These are phyloP conservation scores for Zasmidium citrigriseum DNA, from an alignment of 2,329 filamentous ascomycete genomes.

Conservation along the genomic window DNA sequence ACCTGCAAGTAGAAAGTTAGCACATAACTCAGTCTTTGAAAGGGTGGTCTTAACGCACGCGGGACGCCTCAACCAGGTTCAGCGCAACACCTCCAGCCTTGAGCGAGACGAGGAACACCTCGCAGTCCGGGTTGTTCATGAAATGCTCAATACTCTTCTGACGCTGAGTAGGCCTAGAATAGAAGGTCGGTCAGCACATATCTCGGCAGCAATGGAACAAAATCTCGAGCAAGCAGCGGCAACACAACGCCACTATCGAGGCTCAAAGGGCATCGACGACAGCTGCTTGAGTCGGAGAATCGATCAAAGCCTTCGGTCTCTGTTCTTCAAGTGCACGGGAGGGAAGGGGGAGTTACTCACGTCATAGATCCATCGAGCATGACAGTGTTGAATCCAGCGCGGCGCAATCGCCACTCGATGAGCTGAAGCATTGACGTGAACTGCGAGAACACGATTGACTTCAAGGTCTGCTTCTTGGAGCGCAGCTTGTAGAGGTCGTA, in stretches of 20 bases:
- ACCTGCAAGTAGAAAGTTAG: no score
- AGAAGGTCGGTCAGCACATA: no score
- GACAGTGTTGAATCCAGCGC: slow-evolving; percentile 96
- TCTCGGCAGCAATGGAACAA: no score
- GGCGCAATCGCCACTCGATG: slow-evolving; percentile 92
- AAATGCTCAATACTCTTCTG: slow-evolving; percentile 94
- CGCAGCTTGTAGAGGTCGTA: slow-evolving; percentile 91
- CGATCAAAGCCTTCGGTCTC: no score
- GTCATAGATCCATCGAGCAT: slow-evolving; percentile 99
- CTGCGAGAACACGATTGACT: slow-evolving; percentile 96
- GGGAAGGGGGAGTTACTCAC: no score
- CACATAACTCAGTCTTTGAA: no score
- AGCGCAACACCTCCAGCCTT: slow-evolving; percentile 95
- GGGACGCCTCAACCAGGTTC: slow-evolving; percentile 90
- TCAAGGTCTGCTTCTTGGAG: slow-evolving; percentile 89
- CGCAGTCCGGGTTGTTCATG: slow-evolving; percentile 91
- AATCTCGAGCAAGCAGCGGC: no score
- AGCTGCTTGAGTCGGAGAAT: no score
- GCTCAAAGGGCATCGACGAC: no score
- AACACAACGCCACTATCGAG: no score
- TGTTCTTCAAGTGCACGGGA: no score
- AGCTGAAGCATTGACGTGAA: slow-evolving; percentile 97
- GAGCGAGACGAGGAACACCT: slow-evolving; percentile 93
- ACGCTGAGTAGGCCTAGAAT: slow-evolving; percentile 79
- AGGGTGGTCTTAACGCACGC: no score